These are phyloP conservation scores for Globomyces pollinis-pini DNA, from an alignment of 192 early-diverging fungal species.

Conservation along the genomic window DNA sequence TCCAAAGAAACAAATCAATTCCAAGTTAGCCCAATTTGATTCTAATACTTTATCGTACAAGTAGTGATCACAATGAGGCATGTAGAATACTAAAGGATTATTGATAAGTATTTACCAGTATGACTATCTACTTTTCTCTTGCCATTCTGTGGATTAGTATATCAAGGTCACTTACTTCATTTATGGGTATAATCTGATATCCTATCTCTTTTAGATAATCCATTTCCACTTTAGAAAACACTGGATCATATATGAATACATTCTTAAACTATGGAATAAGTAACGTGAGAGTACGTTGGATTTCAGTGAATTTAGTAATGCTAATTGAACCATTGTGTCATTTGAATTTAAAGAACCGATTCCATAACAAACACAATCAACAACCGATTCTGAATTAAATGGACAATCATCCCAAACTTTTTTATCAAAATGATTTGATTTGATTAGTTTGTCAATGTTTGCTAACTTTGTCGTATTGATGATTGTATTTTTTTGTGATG, in stretches of 20 bases:
- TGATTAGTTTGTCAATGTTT: too few species aligned
- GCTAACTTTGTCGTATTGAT: too few species aligned
- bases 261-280: not conserved
- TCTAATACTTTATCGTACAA: constrained; percentile 3
- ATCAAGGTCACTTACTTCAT: too few species aligned
- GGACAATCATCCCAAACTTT: too few species aligned
- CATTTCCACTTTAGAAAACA: not conserved
- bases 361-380: constrained; percentile 6
- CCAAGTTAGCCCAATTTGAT: not conserved
- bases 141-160: too few species aligned
- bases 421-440: too few species aligned
- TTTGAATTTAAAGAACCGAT: not conserved
- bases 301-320: not conserved
- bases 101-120: not conserved
- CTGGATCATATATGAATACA: constrained; percentile 8
- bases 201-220: not conserved
- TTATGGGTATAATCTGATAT: too few species aligned
- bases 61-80: constrained; percentile 4
- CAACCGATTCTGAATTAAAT: too few species aligned
- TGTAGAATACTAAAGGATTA: constrained; percentile 1
- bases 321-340: not conserved
- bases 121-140: too few species aligned
- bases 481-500: too few species aligned
- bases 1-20: not conserved
- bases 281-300: too few species aligned